Evolutionary conservation across 164 flowering plant species (phyloP).

Genomic region (Echeveria elegans): DNA sequence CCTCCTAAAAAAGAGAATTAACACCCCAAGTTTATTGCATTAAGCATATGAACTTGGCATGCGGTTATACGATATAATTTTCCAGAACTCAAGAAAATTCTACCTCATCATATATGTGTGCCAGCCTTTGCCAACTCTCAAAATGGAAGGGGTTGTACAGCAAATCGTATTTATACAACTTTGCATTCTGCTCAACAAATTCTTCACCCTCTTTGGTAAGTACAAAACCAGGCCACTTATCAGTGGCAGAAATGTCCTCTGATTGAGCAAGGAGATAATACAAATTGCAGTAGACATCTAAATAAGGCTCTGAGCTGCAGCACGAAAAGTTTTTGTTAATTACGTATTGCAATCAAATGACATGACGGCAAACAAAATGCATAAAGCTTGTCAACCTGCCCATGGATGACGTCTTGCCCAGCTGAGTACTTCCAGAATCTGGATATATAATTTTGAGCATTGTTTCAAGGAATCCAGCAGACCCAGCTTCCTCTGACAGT

Average conservation of each 20-base stretch:
- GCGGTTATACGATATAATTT: not conserved
- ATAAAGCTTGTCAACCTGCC: constrained; percentile 37
- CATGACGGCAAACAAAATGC: not conserved
- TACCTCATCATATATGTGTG: constrained; percentile 92
- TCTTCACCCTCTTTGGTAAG: constrained; percentile 97
- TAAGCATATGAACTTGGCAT: not conserved
- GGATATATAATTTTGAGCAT: constrained; percentile 48
- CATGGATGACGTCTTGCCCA: constrained; percentile 23
- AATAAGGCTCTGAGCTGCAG: constrained; percentile 78
- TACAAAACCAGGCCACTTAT: constrained; percentile 97
- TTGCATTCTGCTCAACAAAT: constrained; percentile 87
- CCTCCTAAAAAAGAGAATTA: constrained; percentile 54
- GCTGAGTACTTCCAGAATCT: constrained; percentile 32
- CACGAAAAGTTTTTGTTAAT: not conserved
- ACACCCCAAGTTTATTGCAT: constrained; percentile 8
- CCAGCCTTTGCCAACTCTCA: constrained; percentile 94
- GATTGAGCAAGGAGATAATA: constrained; percentile 79
- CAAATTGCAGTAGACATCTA: constrained; percentile 74
- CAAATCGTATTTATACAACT: constrained; percentile 80
- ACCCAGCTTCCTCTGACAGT: constrained; percentile 69
- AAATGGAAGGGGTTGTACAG: constrained; percentile 76
- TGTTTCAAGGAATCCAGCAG: constrained; percentile 53
- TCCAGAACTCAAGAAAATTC: constrained; percentile 6
- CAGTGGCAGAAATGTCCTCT: constrained; percentile 89
- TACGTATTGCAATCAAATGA: not conserved